Conservation (phyloP, 306 rosid species). For the Casuarina cunninghamiana region DNA sequence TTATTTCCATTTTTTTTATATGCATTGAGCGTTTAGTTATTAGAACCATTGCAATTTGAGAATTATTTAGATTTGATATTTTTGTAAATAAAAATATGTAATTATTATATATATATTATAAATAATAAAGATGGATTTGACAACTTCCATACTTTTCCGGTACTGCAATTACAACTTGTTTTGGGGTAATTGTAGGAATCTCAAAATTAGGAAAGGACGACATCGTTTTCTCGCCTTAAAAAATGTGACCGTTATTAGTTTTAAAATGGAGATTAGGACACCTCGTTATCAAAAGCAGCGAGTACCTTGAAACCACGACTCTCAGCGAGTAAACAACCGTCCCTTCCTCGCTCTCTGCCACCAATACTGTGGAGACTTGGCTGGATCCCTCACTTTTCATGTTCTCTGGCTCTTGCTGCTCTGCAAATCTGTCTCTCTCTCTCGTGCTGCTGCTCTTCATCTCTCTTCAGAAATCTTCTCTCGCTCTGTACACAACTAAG, state of each 20-base stretch:
- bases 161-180: neutral
- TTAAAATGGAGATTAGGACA: slow-evolving; percentile 30
- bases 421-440: neutral
- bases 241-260: slow-evolving; percentile 65
- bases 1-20: no score
- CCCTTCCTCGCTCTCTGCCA: slow-evolving; percentile 19
- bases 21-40: no score
- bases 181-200: neutral
- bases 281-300: slow-evolving; percentile 31
- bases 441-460: neutral
- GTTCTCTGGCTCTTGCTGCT: neutral
- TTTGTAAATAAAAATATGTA: no score
- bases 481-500: neutral
- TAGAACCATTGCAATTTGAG: no score
- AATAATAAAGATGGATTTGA: no score
- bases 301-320: slow-evolving; percentile 2
- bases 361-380: slow-evolving; percentile 13
- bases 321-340: slow-evolving; percentile 35
- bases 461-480: neutral
- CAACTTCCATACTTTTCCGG: no score
- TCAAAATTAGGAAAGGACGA: neutral
- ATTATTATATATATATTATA: no score
- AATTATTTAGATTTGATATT: no score
- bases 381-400: slow-evolving; percentile 16
- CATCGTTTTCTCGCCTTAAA: slow-evolving; percentile 30